Conservation (phyloP, 345 rosid genomes). For the Cardamine resedifolia region DNA sequence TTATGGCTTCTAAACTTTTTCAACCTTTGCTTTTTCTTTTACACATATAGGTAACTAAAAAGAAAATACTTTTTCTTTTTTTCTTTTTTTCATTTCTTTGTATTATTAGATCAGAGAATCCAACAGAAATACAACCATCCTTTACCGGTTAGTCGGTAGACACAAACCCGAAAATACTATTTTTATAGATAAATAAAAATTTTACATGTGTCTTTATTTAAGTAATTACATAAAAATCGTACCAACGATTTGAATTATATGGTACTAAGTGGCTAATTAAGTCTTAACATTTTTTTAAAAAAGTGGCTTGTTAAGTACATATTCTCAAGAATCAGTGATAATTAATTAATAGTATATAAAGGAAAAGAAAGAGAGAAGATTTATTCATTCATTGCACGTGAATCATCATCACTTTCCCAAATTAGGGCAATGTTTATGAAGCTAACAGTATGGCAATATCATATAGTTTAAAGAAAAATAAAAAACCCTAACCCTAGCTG, state of each 20-base stretch:
- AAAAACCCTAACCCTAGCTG: constrained; percentile 36
- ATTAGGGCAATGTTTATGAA: constrained; percentile 27
- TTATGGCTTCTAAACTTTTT: constrained; percentile 26
- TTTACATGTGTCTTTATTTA: not conserved
- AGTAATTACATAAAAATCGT: not conserved
- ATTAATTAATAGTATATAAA: not conserved
- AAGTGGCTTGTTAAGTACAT: not conserved
- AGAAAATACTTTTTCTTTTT: not conserved
- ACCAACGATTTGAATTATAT: not conserved
- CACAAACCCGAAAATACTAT: not conserved
- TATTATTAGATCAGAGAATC: not conserved
- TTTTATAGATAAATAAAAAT: not conserved
- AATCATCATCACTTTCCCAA: constrained; percentile 27
- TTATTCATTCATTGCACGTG: constrained; percentile 31
- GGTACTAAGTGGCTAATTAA: not conserved
- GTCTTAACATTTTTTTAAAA: no score
- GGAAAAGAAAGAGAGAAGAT: not conserved
- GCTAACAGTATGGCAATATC: constrained; percentile 8
- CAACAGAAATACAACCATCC: not conserved
- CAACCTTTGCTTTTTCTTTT: constrained; percentile 28
- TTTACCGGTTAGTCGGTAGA: not conserved
- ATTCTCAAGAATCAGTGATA: not conserved
- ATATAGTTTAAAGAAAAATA: not conserved
- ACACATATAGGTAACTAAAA: not conserved
- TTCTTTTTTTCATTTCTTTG: not conserved